phyloP scores from a whole-genome alignment of 331 rosid species.

The Saraca asoca region DNA sequence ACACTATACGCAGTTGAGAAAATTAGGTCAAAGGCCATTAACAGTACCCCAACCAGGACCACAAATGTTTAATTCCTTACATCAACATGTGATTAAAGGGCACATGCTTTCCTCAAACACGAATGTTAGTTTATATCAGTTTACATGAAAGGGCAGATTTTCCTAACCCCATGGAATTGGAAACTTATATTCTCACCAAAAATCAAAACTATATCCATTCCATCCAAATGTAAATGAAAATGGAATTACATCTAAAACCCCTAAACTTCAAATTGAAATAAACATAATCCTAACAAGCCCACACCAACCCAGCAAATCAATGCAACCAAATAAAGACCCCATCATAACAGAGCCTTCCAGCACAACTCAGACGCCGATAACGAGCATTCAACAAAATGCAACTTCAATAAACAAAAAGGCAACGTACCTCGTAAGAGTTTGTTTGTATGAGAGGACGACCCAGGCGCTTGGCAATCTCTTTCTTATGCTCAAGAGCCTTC shows the following conservation, averaged over 20 bases:
- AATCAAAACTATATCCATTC: not conserved
- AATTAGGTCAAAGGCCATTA: not conserved
- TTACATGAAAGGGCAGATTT: too few relatives aligned
- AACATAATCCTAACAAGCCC: not conserved
- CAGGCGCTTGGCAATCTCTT: slow-evolving; percentile 85
- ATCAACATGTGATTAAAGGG: not conserved
- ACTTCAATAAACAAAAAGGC: not conserved
- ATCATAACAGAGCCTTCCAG: not conserved
- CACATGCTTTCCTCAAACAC: not conserved
- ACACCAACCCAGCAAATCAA: not conserved
- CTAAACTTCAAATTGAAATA: not conserved
- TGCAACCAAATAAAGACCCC: not conserved
- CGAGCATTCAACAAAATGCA: not conserved
- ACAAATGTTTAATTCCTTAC: not conserved
- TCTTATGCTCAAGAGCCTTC: slow-evolving; percentile 80
- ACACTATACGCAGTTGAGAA: not conserved
- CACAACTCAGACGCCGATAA: not conserved
- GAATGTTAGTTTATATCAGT: not conserved
- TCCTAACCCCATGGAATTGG: not conserved
- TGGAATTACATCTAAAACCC: not conserved
- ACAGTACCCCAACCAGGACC: not conserved
- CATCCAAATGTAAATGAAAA: not conserved
- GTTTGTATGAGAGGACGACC: slow-evolving; percentile 96
- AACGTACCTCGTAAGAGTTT: slow-evolving; percentile 75
- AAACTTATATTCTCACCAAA: not conserved